These are phyloP conservation scores for Irpex rosettiformis DNA, from an alignment of 1,284 basidiomycete genomes.

Conservation along the genomic window DNA sequence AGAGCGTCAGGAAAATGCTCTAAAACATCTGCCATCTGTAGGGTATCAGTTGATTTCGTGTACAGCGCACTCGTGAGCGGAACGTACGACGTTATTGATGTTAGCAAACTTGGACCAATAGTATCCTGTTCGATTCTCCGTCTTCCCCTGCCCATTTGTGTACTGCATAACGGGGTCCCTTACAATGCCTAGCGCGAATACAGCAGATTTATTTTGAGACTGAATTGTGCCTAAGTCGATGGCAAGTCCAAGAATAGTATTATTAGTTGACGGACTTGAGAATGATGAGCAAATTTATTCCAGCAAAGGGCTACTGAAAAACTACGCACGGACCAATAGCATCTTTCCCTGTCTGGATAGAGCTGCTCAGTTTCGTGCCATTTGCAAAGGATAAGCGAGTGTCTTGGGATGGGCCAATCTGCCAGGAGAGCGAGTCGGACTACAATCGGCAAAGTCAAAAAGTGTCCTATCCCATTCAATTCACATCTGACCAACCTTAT, in stretches of 20 bases:
- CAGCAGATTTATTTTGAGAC: constrained; percentile 15
- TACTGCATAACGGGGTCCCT: constrained; percentile 23
- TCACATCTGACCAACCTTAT: background rate
- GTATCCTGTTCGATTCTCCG: constrained; percentile 24
- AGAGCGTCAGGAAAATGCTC: constrained; percentile 21
- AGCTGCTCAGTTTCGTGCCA: background rate
- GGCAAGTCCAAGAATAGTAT: constrained; percentile 3
- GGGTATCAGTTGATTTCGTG: background rate
- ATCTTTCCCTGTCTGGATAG: background rate
- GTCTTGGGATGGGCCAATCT: background rate
- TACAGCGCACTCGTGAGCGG: background rate
- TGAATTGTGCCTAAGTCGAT: constrained; percentile 22
- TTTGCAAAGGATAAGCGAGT: background rate
- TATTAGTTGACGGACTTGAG: background rate
- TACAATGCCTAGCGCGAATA: constrained; percentile 24
- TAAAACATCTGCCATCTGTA: constrained; percentile 26
- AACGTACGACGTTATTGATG: background rate
- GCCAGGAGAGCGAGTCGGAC: background rate
- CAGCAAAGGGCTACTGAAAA: background rate
- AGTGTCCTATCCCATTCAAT: background rate
- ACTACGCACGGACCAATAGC: background rate
- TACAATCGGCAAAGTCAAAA: no score
- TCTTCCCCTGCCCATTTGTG: constrained; percentile 14
- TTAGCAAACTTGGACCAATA: constrained; percentile 11
- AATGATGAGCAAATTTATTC: background rate